These are phyloP conservation scores for Saussurea involucrata DNA, from an alignment of 129 eudicot genomes.

Conservation along the genomic window DNA sequence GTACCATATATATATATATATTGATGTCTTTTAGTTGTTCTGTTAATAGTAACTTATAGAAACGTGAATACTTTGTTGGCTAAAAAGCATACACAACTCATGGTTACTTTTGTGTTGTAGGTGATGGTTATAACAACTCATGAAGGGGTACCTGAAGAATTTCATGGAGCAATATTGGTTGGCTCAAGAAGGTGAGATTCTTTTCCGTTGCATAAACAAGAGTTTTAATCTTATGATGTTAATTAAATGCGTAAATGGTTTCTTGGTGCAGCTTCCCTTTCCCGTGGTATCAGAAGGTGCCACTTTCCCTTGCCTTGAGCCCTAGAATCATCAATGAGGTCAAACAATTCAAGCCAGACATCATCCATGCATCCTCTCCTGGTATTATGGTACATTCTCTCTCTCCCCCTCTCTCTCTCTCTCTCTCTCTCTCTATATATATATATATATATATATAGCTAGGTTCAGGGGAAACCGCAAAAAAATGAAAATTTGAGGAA, in stretches of 20 bases:
- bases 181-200: slow-evolving; percentile 71
- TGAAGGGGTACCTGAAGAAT: slow-evolving; percentile 93
- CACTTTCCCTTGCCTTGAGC: slow-evolving; percentile 96
- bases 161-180: slow-evolving; percentile 83
- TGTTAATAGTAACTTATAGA: neutral
- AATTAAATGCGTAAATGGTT: neutral
- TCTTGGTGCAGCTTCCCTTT: slow-evolving; percentile 75
- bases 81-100: neutral
- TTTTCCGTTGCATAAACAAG: neutral
- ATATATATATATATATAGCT: no score
- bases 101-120: slow-evolving; percentile 36
- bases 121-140: slow-evolving; percentile 97
- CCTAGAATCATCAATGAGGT: slow-evolving; percentile 94
- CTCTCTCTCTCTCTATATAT: no score
- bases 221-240: neutral
- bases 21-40: neutral
- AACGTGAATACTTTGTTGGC: neutral
- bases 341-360: slow-evolving; percentile 89
- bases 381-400: slow-evolving; percentile 70
- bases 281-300: slow-evolving; percentile 95
- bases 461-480: neutral
- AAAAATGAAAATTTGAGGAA: no score
- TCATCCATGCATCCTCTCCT: slow-evolving; percentile 96
- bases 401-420: neutral
- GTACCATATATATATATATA: neutral